Evolutionary conservation across 768 basidiomycete species (phyloP).

Genomic region (Russula sp.): DNA sequence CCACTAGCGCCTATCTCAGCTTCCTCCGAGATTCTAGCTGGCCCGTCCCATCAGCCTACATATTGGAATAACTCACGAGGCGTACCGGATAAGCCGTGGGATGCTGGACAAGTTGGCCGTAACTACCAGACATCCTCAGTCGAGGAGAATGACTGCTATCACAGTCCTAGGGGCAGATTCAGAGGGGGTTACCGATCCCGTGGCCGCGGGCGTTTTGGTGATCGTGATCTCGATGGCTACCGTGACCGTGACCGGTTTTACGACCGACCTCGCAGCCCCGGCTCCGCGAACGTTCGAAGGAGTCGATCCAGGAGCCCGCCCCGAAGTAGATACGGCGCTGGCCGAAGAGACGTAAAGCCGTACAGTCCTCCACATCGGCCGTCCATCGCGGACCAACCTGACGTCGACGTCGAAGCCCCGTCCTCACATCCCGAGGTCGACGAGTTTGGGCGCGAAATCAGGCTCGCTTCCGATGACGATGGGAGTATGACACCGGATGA

Average conservation of each 20-base stretch:
- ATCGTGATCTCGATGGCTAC: slow-evolving; percentile 37
- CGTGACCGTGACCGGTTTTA: slow-evolving; percentile 44
- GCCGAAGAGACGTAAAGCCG: slow-evolving; percentile 43
- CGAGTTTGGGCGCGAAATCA: slow-evolving; percentile 82
- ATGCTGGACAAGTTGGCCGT: slow-evolving; percentile 54
- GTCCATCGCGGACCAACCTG: slow-evolving; percentile 11
- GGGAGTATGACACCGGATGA: slow-evolving; percentile 10
- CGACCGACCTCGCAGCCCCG: slow-evolving; percentile 36
- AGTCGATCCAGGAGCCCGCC: slow-evolving; percentile 75
- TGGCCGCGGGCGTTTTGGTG: slow-evolving; percentile 58
- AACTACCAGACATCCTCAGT: slow-evolving; percentile 43
- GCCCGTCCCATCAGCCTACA: slow-evolving; percentile 9
- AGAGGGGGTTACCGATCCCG: slow-evolving; percentile 56
- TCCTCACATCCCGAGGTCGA: slow-evolving; percentile 48
- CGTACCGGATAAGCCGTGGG: slow-evolving; percentile 41
- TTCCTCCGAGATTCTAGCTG: slow-evolving; percentile 5
- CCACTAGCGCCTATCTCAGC: neutral
- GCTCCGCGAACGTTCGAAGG: slow-evolving; percentile 39
- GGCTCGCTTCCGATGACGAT: slow-evolving; percentile 44
- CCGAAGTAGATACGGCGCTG: slow-evolving; percentile 42
- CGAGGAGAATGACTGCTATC: slow-evolving; percentile 51
- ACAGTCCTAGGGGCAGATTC: slow-evolving; percentile 46
- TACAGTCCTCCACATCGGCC: slow-evolving; percentile 51
- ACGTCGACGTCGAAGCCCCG: slow-evolving; percentile 20
- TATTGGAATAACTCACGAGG: slow-evolving; percentile 9